These are phyloP conservation scores for Cutaneotrichosporon spelunceum DNA, from an alignment of 1,284 basidiomycete genomes.

Conservation along the genomic window DNA sequence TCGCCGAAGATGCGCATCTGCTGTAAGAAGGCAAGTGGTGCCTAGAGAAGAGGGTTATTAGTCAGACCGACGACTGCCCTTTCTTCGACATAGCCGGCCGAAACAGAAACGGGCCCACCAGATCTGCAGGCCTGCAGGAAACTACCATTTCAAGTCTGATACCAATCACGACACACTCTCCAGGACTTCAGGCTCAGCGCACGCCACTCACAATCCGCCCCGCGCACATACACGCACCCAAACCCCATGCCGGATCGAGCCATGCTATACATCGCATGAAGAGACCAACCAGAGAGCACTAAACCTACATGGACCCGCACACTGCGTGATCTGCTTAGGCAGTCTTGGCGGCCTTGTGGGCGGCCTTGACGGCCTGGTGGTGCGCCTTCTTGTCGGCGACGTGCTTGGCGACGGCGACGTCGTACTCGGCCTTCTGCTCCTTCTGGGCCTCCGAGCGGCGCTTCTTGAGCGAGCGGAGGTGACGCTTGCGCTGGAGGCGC, in stretches of 20 bases:
- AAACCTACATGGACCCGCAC: slow-evolving; percentile 7
- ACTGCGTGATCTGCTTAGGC: slow-evolving; percentile 10
- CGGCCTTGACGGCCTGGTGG: slow-evolving; percentile 52
- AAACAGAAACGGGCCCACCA: too few species aligned
- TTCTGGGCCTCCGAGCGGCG: slow-evolving; percentile 86
- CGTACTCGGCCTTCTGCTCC: slow-evolving; percentile 91
- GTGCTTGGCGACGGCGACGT: slow-evolving; percentile 83
- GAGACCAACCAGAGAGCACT: slow-evolving; percentile 16
- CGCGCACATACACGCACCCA: background rate
- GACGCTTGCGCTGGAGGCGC: slow-evolving; percentile 94
- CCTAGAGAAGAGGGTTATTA: too few species aligned
- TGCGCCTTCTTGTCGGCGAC: slow-evolving; percentile 89
- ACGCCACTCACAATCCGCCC: background rate
- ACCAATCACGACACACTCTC: background rate
- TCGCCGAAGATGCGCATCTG: too few species aligned
- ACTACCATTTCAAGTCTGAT: too few species aligned
- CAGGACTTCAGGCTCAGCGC: background rate
- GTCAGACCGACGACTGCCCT: too few species aligned
- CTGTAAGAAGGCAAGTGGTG: too few species aligned
- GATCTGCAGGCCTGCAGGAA: too few species aligned
- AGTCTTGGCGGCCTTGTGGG: slow-evolving; percentile 30
- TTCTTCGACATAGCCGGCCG: too few species aligned
- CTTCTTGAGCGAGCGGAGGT: slow-evolving; percentile 84
- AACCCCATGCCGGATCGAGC: background rate
- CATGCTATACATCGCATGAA: slow-evolving; percentile 19